These are phyloP conservation scores for Jamesozyma lodderae DNA, from an alignment of 805 yeast species.

Conservation along the genomic window DNA sequence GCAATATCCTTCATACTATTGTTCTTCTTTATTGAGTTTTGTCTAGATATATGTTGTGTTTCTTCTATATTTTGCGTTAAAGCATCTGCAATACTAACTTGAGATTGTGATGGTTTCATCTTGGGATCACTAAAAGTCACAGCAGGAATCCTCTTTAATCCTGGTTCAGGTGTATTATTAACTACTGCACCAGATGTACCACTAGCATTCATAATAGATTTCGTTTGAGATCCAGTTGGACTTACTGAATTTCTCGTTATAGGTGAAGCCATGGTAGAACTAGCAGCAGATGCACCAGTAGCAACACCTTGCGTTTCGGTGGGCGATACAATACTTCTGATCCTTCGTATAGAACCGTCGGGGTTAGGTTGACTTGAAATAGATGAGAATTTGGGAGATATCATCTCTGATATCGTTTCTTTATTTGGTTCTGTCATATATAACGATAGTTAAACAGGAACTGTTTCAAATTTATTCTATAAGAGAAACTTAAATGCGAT, in stretches of 20 bases:
- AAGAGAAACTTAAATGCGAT: no score
- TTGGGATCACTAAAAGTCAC: conserved; percentile 27
- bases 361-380: conserved; percentile 1
- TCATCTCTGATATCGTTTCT: background rate
- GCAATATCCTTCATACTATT: background rate
- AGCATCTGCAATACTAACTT: conserved; percentile 1
- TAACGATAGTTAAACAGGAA: background rate
- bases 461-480: background rate
- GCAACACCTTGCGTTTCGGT: background rate
- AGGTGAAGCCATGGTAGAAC: conserved; percentile 1
- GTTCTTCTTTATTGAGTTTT: background rate
- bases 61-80: background rate
- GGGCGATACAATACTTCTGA: background rate
- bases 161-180: conserved; percentile 23
- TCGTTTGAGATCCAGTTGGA: conserved; percentile 16
- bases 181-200: conserved; percentile 28
- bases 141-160: conserved; percentile 25
- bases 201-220: conserved; percentile 24
- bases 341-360: background rate
- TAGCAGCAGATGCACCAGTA: background rate
- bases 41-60: background rate
- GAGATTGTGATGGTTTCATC: conserved; percentile 9
- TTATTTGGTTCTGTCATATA: background rate
- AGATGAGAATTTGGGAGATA: conserved; percentile 5
- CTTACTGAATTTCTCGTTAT: conserved; percentile 16